These are phyloP conservation scores for Peniophora sp. DNA, from an alignment of 1,284 basidiomycete genomes.

Conservation along the genomic window DNA sequence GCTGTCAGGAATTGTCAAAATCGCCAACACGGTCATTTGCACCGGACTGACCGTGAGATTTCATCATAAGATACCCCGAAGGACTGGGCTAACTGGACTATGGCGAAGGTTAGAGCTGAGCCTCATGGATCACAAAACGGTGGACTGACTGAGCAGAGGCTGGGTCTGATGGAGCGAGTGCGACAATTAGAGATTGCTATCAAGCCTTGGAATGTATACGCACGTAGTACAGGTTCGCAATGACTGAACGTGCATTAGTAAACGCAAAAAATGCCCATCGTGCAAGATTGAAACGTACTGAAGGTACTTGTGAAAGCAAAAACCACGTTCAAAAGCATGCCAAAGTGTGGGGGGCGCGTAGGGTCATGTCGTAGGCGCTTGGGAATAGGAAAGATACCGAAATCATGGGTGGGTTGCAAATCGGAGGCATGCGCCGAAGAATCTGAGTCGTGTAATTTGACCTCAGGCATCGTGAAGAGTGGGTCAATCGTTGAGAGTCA, in stretches of 20 bases:
- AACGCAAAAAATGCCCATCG: no score
- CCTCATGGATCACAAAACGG: slow-evolving; percentile 2
- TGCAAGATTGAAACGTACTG: slow-evolving; percentile 20
- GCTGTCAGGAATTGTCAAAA: slow-evolving; percentile 10
- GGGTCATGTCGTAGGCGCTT: slow-evolving; percentile 51
- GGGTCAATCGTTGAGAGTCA: no score
- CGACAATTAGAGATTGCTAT: no score
- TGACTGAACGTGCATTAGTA: slow-evolving; percentile 30
- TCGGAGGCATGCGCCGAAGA: neutral
- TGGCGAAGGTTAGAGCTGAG: neutral
- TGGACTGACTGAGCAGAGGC: slow-evolving; percentile 52
- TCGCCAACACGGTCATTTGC: neutral
- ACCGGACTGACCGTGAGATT: slow-evolving; percentile 42
- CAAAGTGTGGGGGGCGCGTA: slow-evolving; percentile 49
- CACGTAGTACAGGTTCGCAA: slow-evolving; percentile 59
- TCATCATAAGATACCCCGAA: slow-evolving; percentile 50
- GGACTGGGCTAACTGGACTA: slow-evolving; percentile 46
- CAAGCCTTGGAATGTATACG: no score
- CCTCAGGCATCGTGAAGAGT: neutral
- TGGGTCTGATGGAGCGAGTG: slow-evolving; percentile 30
- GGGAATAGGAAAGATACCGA: slow-evolving; percentile 64
- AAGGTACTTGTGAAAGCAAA: slow-evolving; percentile 67
- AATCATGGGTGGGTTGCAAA: slow-evolving; percentile 27
- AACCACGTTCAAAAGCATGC: slow-evolving; percentile 46
- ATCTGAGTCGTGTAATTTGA: neutral